Evolutionary conservation across 2,329 filamentous ascomycete species (phyloP).

Genomic region (Plectosphaerella cucumerina): DNA sequence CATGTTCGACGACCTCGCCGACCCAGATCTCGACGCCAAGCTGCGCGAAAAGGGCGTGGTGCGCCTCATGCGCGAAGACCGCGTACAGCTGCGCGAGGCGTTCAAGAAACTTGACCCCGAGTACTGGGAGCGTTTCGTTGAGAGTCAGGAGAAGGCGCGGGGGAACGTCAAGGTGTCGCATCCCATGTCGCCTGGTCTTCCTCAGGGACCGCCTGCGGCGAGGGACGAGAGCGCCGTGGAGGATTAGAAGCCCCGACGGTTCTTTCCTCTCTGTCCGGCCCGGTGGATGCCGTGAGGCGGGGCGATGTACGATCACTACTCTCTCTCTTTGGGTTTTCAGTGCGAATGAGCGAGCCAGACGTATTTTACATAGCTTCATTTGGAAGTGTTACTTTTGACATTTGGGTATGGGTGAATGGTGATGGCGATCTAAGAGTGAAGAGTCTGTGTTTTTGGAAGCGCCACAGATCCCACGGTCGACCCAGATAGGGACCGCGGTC

Average conservation of each 20-base stretch:
- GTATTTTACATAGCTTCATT: too few species aligned
- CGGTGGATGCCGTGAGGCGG: background rate
- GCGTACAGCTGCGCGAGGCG: slow-evolving; percentile 41
- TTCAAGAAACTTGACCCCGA: slow-evolving; percentile 60
- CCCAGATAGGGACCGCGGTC: too few species aligned
- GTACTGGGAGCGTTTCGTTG: slow-evolving; percentile 59
- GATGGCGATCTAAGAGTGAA: too few species aligned
- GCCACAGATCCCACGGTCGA: too few species aligned
- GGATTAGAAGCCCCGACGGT: slow-evolving; percentile 22
- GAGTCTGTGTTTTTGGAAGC: too few species aligned
- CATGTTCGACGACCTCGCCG: slow-evolving; percentile 59
- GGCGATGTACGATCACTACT: slow-evolving; percentile 5
- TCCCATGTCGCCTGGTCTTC: slow-evolving; percentile 10
- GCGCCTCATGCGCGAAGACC: slow-evolving; percentile 56
- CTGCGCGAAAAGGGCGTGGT: slow-evolving; percentile 56
- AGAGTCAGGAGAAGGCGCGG: slow-evolving; percentile 56
- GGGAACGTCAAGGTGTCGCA: slow-evolving; percentile 42
- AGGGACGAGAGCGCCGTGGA: slow-evolving; percentile 37
- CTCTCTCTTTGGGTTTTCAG: background rate
- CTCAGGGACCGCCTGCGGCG: background rate
- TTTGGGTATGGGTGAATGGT: too few species aligned
- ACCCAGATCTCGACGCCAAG: slow-evolving; percentile 50
- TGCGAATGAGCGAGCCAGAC: background rate
- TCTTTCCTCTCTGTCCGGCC: background rate
- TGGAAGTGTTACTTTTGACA: too few species aligned